These are phyloP conservation scores for Pichia sp. DNA, from an alignment of 1,139 yeast genomes.

Conservation along the genomic window DNA sequence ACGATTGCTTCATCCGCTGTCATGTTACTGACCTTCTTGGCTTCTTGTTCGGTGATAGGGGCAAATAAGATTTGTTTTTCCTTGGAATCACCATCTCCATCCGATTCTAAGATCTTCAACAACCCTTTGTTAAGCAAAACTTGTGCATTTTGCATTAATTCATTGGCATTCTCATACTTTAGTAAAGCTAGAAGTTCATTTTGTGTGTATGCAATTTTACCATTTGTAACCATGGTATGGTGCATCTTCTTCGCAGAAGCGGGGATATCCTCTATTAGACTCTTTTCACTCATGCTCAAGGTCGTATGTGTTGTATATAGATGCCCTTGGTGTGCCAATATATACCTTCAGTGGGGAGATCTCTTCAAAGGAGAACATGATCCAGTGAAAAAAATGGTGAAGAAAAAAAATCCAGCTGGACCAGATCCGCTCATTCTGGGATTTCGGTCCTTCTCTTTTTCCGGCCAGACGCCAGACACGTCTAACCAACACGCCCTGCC, in stretches of 20 bases:
- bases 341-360: too few species aligned
- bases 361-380: too few species aligned
- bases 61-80: constrained; percentile 59
- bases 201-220: constrained; percentile 53
- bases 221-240: constrained; percentile 52
- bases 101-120: constrained; percentile 55
- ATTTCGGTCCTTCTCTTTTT: too few species aligned
- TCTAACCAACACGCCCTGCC: too few species aligned
- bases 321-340: too few species aligned
- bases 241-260: constrained; percentile 57
- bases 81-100: constrained; percentile 56
- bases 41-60: constrained; percentile 66
- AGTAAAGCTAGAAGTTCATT: constrained; percentile 53
- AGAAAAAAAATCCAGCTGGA: neutral
- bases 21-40: constrained; percentile 72
- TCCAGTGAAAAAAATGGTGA: too few species aligned
- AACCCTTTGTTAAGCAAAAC: constrained; percentile 63
- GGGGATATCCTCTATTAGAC: constrained; percentile 10
- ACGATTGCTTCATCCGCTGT: constrained; percentile 87
- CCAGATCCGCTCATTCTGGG: neutral
- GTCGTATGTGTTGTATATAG: too few species aligned
- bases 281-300: constrained; percentile 17
- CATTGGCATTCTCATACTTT: constrained; percentile 30
- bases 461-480: too few species aligned
- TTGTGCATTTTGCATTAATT: constrained; percentile 61